phyloP scores from a whole-genome alignment of 73 alveolate species.

The Blepharisma stoltei region DNA sequence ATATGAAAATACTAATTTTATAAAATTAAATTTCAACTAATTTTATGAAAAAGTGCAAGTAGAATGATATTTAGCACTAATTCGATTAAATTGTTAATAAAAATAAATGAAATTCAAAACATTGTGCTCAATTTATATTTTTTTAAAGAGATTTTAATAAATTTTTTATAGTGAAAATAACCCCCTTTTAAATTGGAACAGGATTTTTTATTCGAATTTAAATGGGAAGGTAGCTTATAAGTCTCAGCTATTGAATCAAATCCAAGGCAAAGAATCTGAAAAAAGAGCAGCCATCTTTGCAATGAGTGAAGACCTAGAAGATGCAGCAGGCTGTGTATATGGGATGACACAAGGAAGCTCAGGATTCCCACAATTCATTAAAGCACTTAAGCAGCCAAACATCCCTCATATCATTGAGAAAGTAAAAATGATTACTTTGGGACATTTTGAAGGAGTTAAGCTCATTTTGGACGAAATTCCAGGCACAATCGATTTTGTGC shows the following conservation, averaged over 20 bases:
- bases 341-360: background rate
- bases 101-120: too few relatives aligned
- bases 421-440: background rate
- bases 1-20: too few relatives aligned
- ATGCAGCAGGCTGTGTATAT: conserved; percentile 4
- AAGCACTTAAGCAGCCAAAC: background rate
- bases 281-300: background rate
- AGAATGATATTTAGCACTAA: too few relatives aligned
- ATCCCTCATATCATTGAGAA: background rate
- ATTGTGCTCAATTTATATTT: too few relatives aligned
- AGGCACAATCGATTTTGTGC: background rate
- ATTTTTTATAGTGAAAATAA: too few relatives aligned
- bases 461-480: background rate
- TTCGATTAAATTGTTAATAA: too few relatives aligned
- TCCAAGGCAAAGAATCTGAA: background rate
- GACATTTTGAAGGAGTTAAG: background rate
- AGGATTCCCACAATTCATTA: background rate
- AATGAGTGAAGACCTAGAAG: background rate
- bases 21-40: too few relatives aligned
- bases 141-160: too few relatives aligned
- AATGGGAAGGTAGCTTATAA: background rate
- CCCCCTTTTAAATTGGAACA: too few relatives aligned
- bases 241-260: background rate
- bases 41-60: too few relatives aligned
- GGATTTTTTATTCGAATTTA: too few relatives aligned